Evolutionary conservation across 2,329 filamentous ascomycete genomes (phyloP), one percentile per base, ranked within the genome.

Genomic region (Tolypocladium cylindrosporum): DNA sequence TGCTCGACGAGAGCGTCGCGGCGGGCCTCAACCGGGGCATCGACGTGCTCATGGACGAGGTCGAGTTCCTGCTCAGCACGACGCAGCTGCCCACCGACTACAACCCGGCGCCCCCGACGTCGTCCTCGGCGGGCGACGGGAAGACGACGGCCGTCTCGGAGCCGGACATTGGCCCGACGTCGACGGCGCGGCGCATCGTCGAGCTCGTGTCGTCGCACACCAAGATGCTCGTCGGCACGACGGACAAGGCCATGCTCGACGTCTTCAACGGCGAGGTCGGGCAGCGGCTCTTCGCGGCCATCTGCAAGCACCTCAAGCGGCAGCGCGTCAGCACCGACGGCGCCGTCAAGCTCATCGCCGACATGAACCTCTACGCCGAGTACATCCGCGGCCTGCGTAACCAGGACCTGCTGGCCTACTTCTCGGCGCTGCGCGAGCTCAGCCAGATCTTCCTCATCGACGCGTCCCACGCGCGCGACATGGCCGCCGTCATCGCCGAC

Each of bases 201-300:
- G 86, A 91, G 48, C 84, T 97, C 45, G 89, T 97, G 16, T 87
- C 87, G 27, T 88, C 88, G 19, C 94, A 99, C 71, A 97, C 92
- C 1, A 85, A 83, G 68, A 97, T 99, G 91, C 81, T 99, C 14
- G 84, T 90, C 4, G 94, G 94, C 61, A 96, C 90, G 69, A 97
- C 93, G 1, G 94, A 99, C 71, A 99, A 99, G 78, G 93, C 90
- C 61, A 96, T 96, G 81, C 86, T 99, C 34, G 94, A 99, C 69
- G 94, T 99, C 16, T 99, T 99, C 79, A 97, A 96, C 72, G 91
- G 94, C 73, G 94, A 99, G 75, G 93, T 99, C 34, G 94, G 94
- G 0, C 82, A 97, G 62, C 88, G 94, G 34, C 82, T 99, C 56
- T 99, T 97, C 75, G 86, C 88, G 24, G 89, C 90, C 21, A 79